phyloP scores from a whole-genome alignment of 208 protist species.

The Leishmania arabica region DNA sequence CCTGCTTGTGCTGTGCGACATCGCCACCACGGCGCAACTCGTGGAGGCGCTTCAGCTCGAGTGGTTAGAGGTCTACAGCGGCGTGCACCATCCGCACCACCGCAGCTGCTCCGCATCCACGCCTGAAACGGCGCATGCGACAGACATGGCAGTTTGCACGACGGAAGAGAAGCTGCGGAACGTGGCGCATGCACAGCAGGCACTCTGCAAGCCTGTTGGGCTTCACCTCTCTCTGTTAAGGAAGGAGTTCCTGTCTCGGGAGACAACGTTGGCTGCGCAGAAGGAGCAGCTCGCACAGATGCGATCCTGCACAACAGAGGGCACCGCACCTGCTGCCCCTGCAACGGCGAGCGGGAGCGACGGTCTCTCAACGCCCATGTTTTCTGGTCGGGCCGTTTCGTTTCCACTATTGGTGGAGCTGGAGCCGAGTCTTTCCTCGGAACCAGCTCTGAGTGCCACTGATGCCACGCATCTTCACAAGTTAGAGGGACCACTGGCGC shows the following conservation, averaged over 20 bases:
- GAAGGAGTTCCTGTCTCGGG: conserved; percentile 9
- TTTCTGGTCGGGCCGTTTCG: not conserved
- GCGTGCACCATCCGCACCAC: conserved; percentile 14
- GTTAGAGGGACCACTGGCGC: conserved; percentile 10
- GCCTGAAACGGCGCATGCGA: not conserved
- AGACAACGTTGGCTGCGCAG: conserved; percentile 4
- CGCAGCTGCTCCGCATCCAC: not conserved
- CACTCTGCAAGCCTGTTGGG: conserved; percentile 19
- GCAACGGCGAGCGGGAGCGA: not conserved
- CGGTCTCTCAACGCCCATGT: not conserved
- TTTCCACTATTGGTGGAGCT: conserved; percentile 29
- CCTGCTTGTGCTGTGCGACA: conserved; percentile 30
- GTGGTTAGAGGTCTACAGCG: conserved; percentile 33
- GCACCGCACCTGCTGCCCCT: not conserved
- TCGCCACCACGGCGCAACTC: conserved; percentile 10
- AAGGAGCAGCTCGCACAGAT: conserved; percentile 7
- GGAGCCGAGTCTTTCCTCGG: conserved; percentile 15
- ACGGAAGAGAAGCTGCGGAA: conserved; percentile 34
- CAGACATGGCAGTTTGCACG: conserved; percentile 34
- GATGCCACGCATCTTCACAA: conserved; percentile 2
- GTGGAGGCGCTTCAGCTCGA: conserved; percentile 35
- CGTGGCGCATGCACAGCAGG: conserved; percentile 21
- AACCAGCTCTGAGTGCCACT: not conserved
- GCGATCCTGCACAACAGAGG: not conserved
- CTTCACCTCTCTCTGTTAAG: conserved; percentile 22